Evolutionary conservation across 208 protist species (phyloP).

Genomic region (Leishmania mexicana): DNA sequence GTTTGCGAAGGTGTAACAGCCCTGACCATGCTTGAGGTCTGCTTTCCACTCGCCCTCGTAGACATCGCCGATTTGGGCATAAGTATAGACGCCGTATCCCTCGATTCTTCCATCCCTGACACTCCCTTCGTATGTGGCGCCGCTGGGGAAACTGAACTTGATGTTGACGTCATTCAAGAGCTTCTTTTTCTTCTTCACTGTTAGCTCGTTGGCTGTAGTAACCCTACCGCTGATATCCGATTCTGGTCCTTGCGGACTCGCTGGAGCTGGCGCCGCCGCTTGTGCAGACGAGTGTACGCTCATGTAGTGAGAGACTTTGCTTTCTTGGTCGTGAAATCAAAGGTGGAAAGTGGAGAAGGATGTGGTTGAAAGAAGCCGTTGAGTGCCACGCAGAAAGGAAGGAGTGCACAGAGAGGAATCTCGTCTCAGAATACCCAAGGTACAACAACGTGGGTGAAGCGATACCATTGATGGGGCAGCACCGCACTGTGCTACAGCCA

Average conservation of each 20-base stretch:
- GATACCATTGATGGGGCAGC: background rate
- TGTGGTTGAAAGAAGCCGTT: background rate
- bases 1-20: slow-evolving; percentile 61
- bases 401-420: background rate
- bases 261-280: background rate
- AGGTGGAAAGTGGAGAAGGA: background rate
- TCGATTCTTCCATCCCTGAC: slow-evolving; percentile 61
- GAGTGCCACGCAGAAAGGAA: background rate
- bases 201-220: background rate
- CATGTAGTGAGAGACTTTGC: background rate
- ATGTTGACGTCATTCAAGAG: slow-evolving; percentile 54
- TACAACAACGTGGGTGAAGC: background rate
- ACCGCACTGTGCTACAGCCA: background rate
- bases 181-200: slow-evolving; percentile 47
- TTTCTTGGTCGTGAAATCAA: background rate
- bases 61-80: slow-evolving; percentile 46
- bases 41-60: slow-evolving; percentile 74
- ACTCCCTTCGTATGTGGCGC: slow-evolving; percentile 56
- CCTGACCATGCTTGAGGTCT: slow-evolving; percentile 72
- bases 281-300: background rate
- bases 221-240: background rate
- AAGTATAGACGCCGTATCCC: slow-evolving; percentile 65
- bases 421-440: background rate
- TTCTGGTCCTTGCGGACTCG: background rate
- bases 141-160: slow-evolving; percentile 55